phyloP scores from a whole-genome alignment of 306 rosid genomes.

The Astragalus glycyphyllos region DNA sequence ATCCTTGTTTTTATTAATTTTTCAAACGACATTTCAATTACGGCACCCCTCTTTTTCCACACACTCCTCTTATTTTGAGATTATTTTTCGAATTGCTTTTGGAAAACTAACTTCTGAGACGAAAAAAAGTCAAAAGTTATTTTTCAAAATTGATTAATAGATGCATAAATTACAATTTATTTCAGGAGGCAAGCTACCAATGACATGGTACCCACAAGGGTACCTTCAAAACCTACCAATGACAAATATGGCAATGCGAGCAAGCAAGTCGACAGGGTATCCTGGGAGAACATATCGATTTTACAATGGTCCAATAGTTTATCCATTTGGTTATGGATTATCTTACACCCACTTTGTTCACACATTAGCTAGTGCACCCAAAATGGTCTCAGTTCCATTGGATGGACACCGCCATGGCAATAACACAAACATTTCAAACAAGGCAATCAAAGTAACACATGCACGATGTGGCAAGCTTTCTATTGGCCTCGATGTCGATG shows the following conservation, averaged over 20 bases:
- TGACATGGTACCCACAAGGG: constrained; percentile 87
- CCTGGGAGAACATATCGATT: constrained; percentile 89
- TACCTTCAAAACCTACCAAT: constrained; percentile 66
- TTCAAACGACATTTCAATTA: too few species aligned
- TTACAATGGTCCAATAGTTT: constrained; percentile 77
- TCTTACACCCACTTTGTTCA: constrained; percentile 67
- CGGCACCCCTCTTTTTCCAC: too few species aligned
- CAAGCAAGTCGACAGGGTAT: constrained; percentile 51
- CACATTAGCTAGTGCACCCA: constrained; percentile 59
- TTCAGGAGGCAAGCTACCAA: constrained; percentile 77
- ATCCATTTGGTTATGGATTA: constrained; percentile 78
- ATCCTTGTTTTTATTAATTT: too few species aligned
- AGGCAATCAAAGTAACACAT: constrained; percentile 78
- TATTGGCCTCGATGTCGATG: constrained; percentile 57
- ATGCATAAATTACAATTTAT: background rate
- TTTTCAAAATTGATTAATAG: too few species aligned
- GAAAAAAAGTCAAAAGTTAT: too few species aligned
- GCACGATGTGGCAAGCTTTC: constrained; percentile 68
- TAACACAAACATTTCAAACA: constrained; percentile 44
- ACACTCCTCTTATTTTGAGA: too few species aligned
- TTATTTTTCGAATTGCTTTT: too few species aligned
- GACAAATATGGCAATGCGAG: constrained; percentile 81
- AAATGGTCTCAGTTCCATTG: constrained; percentile 53
- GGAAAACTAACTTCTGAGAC: too few species aligned
- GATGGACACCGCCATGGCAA: constrained; percentile 55